Conservation (phyloP, 805 yeast genomes). For the Cyberlindnera petersonii region DNA sequence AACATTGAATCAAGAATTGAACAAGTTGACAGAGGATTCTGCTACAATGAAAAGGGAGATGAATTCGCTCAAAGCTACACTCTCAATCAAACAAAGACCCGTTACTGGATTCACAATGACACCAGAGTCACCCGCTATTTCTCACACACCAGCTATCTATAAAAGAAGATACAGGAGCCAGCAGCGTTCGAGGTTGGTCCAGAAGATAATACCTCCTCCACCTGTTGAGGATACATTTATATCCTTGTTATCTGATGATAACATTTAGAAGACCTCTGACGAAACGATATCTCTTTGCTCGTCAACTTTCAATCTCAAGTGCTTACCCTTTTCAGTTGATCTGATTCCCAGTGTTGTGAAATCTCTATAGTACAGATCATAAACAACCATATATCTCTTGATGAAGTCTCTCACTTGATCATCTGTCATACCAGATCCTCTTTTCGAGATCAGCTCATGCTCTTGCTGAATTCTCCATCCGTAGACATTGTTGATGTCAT, state of each 20-base stretch:
- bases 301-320: slow-evolving; percentile 20
- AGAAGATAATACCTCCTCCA: not conserved
- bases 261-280: slow-evolving; percentile 9
- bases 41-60: not conserved
- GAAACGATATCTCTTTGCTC: slow-evolving; percentile 14
- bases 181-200: not conserved
- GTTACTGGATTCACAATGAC: not conserved
- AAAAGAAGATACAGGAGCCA: slow-evolving; percentile 3
- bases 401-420: slow-evolving; percentile 64
- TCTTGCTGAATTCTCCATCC: slow-evolving; percentile 74
- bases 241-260: slow-evolving; percentile 16
- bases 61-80: not conserved
- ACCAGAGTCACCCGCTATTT: slow-evolving; percentile 1
- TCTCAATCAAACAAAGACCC: too few species aligned
- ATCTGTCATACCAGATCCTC: slow-evolving; percentile 81
- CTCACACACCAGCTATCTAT: not conserved
- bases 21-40: not conserved
- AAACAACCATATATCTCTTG: slow-evolving; percentile 83
- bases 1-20: slow-evolving; percentile 1
- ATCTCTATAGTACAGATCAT: slow-evolving; percentile 58
- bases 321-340: slow-evolving; percentile 15
- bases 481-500: slow-evolving; percentile 58
- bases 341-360: slow-evolving; percentile 32
- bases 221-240: slow-evolving; percentile 1
- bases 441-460: slow-evolving; percentile 45